phyloP scores from a whole-genome alignment of 176 grass and related monocot species.

The Areca catechu region DNA sequence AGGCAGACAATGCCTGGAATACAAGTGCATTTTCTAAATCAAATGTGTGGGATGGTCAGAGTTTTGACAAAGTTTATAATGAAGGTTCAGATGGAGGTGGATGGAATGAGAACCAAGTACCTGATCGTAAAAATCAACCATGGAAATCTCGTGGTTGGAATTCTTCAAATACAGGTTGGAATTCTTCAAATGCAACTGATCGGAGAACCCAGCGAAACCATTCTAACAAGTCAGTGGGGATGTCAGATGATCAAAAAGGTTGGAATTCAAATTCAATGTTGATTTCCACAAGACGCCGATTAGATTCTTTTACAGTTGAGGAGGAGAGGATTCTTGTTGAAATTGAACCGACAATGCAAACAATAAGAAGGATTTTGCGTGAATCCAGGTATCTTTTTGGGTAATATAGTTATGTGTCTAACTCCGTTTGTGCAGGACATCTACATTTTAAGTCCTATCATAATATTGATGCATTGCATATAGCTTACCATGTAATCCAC shows the following conservation, averaged over 20 bases:
- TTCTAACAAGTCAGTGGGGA: conserved; percentile 37
- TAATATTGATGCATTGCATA: too few species aligned
- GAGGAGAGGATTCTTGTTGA: conserved; percentile 64
- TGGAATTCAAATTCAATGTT: conserved; percentile 6
- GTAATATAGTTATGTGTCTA: conserved; percentile 1
- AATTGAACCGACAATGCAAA: conserved; percentile 48
- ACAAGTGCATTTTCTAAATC: conserved; percentile 4
- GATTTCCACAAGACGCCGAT: conserved; percentile 28
- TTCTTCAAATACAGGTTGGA: conserved; percentile 49
- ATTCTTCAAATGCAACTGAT: conserved; percentile 35
- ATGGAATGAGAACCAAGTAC: conserved; percentile 25
- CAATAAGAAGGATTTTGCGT: conserved; percentile 58
- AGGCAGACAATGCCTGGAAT: conserved; percentile 13
- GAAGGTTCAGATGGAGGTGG: conserved; percentile 19
- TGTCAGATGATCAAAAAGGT: conserved; percentile 29
- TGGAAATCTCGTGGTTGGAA: conserved; percentile 69
- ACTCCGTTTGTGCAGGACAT: too few species aligned
- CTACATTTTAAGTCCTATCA: too few species aligned
- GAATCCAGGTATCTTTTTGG: conserved; percentile 49
- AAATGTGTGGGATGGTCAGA: conserved; percentile 34
- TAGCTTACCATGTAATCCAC: too few species aligned
- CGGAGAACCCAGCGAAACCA: conserved; percentile 35
- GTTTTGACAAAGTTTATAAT: conserved; percentile 8
- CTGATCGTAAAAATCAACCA: conserved; percentile 30
- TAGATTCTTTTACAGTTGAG: conserved; percentile 46